A percentile compares a stretch with the other conserved stretches of the same genome.
Conservation (phyloP, 106 monocot species). For the Dactylorhiza incarnata region DNA sequence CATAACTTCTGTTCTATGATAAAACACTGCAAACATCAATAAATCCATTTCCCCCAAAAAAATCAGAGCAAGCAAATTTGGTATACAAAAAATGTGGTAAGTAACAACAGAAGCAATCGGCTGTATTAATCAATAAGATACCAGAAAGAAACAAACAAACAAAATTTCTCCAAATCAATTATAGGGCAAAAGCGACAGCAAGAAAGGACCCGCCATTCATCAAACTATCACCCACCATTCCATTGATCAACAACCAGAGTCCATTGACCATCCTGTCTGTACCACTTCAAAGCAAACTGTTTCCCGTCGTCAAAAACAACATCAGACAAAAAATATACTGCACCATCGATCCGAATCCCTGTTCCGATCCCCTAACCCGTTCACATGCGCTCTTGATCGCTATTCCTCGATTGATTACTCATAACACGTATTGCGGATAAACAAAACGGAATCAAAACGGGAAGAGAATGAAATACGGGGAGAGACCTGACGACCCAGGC, state of each 20-base stretch:
- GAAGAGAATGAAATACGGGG: not conserved
- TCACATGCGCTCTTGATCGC: not conserved
- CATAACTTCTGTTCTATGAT: not conserved
- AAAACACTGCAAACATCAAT: not conserved
- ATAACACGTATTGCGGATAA: not conserved
- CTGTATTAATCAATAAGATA: not conserved
- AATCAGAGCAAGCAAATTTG: not conserved
- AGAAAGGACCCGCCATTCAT: not conserved
- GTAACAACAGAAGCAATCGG: not conserved
- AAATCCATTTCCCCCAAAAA: not conserved
- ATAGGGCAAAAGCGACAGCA: not conserved
- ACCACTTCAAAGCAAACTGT: not conserved
- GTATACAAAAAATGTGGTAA: not conserved
- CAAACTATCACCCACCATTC: not conserved
- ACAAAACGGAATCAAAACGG: not conserved
- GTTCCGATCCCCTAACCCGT: not conserved
- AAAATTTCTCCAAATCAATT: not conserved
- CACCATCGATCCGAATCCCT: not conserved
- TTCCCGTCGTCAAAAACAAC: not conserved
- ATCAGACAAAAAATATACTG: not conserved
- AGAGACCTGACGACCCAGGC: slow-evolving; percentile 27
- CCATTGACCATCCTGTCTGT: not conserved
- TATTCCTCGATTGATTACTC: not conserved
- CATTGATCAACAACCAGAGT: not conserved
- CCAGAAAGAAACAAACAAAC: not conserved